Base-by-base conservation (phyloP, 306 rosid species). In the Fragaria iinumae region DNA sequence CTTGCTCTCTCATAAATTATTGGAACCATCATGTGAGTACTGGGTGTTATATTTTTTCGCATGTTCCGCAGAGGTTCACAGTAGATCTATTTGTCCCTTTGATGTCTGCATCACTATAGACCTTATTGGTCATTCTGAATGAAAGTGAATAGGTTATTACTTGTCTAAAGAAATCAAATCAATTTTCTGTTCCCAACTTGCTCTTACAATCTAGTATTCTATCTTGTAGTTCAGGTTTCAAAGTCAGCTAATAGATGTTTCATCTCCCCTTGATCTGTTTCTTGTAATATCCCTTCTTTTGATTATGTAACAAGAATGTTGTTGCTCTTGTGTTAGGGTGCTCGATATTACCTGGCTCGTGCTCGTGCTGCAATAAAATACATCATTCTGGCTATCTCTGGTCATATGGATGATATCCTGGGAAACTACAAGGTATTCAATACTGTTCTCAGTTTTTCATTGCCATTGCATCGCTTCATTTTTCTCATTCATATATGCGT, bases 361-460 rank as follows among this genome's bases (percentile, higher is more conserved):
- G 93, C 96, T 65, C 89, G 96, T 81, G 90, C 96, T 75, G 97
- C 97, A 69, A 82, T 93, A 83, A 91, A 93, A 80, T 93, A 87
- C 83, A 83, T 91, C 72, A 83, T 93, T 85, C 96, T 93, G 79
- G 96, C 98, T 78, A 83, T 93, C 20, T 93, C 97, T 16, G 97
- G 98, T 83, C 93, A 91, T 69, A 85, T 91, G 88, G 98, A 93
- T 77, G 96, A 91, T 76, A 80, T 93, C 69, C 83, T 93, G 18
- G 93, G 93, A 65, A 91, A 89, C 85, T 93, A 90, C 73, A 93
- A 93, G 98, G 98, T 93, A 83, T 55, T 48, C 68, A 64, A 47
- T 69, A 38, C 7, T 44, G 67, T 45, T 9, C 6, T 49, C n/a
- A 55, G 39, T 76, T 50, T 13, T 21, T 18, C 41, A 13, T 60